These are phyloP conservation scores for Nitzschia palea DNA, from an alignment of 108 stramenopile genomes.

Conservation along the genomic window DNA sequence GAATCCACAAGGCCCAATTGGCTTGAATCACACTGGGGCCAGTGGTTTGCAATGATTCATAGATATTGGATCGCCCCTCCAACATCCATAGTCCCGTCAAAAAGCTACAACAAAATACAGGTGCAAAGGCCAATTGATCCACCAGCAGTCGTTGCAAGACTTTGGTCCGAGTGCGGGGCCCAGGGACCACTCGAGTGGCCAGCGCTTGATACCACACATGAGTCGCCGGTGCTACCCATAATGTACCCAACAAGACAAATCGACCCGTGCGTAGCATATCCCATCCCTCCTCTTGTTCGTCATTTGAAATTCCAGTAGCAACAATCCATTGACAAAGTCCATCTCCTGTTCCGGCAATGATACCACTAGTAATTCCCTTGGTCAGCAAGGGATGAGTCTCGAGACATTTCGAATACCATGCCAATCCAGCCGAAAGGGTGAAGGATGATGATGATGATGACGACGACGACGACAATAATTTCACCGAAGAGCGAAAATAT, in stretches of 20 bases:
- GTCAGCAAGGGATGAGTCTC: slow-evolving; percentile 75
- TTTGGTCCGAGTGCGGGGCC: slow-evolving; percentile 3
- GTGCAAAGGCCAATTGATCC: slow-evolving; percentile 80
- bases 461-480: not conserved
- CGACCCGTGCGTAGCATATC: slow-evolving; percentile 61
- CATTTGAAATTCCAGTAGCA: not conserved
- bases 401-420: slow-evolving; percentile 69
- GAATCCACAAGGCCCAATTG: slow-evolving; percentile 85
- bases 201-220: slow-evolving; percentile 73
- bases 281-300: not conserved
- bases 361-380: slow-evolving; percentile 68
- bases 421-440: not conserved
- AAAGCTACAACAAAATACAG: slow-evolving; percentile 69
- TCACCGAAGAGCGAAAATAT: no score
- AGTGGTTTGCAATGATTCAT: slow-evolving; percentile 28
- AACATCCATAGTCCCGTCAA: slow-evolving; percentile 62
- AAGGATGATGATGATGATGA: not conserved
- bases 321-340: slow-evolving; percentile 52
- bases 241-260: slow-evolving; percentile 62
- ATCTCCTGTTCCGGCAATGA: slow-evolving; percentile 75
- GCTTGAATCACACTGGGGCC: slow-evolving; percentile 55
- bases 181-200: slow-evolving; percentile 16
- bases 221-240: slow-evolving; percentile 81
- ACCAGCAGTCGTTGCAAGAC: slow-evolving; percentile 51
- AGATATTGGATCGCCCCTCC: slow-evolving; percentile 43